Conservation (phyloP, 495 filamentous ascomycete species). For the Aspergillus diversus region DNA sequence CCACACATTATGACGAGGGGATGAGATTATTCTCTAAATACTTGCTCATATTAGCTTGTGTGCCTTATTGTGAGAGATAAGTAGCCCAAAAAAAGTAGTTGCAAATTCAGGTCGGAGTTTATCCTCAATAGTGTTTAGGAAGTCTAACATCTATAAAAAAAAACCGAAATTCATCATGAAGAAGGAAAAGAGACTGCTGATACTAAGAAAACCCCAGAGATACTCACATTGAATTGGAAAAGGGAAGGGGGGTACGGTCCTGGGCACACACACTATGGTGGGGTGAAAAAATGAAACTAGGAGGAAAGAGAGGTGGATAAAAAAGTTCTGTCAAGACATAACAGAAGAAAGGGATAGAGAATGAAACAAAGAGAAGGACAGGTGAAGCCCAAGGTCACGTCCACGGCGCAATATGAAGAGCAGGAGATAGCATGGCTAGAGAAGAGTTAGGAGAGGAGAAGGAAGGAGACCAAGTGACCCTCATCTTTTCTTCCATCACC, state of each 20-base stretch:
- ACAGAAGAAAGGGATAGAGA: constrained; percentile 19
- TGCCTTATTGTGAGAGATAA: constrained; percentile 9
- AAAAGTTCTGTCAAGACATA: constrained; percentile 24
- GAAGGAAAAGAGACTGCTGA: neutral
- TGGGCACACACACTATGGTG: constrained; percentile 26
- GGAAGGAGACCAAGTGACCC: constrained; percentile 17
- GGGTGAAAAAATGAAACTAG: constrained; percentile 18
- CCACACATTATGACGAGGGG: constrained; percentile 70
- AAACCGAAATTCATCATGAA: constrained; percentile 50
- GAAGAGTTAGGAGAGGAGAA: constrained; percentile 29
- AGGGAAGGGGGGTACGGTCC: constrained; percentile 12
- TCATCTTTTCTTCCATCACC: constrained; percentile 21
- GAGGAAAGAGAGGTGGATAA: constrained; percentile 19
- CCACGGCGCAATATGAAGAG: constrained; percentile 30
- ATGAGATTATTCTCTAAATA: constrained; percentile 21
- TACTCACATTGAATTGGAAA: constrained; percentile 15
- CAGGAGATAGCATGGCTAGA: constrained; percentile 30
- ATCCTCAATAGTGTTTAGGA: constrained; percentile 51
- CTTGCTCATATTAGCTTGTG: constrained; percentile 23
- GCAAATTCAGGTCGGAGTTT: constrained; percentile 44
- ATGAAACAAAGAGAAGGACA: constrained; percentile 10
- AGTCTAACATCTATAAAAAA: constrained; percentile 58
- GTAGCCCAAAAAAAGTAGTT: constrained; percentile 20
- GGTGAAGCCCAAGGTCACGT: constrained; percentile 24
- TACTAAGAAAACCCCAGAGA: neutral